These are phyloP conservation scores for Pyricularia grisea DNA, from an alignment of 2,329 filamentous ascomycete species.

Conservation along the genomic window DNA sequence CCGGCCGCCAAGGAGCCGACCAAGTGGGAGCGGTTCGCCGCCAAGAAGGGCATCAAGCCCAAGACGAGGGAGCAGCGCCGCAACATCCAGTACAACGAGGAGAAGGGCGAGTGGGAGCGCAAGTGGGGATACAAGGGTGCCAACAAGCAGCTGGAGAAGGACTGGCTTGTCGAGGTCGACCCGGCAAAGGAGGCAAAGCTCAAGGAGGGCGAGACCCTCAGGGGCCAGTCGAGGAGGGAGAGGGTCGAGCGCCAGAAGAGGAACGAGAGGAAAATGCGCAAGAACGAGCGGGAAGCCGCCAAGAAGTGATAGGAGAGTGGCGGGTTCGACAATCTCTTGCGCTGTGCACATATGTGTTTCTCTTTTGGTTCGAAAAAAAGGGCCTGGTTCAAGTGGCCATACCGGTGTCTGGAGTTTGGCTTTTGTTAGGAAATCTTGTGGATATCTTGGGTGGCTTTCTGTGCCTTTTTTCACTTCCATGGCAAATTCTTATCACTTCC, in stretches of 20 bases:
- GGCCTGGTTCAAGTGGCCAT: background rate
- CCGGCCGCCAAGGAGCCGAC: conserved; percentile 74
- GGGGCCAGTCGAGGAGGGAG: conserved; percentile 53
- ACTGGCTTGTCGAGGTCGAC: conserved; percentile 92
- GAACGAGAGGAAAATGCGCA: conserved; percentile 61
- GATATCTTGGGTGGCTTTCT: background rate
- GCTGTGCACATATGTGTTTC: background rate
- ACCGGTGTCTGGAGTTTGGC: conserved; percentile 5
- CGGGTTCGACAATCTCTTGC: background rate
- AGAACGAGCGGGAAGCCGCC: conserved; percentile 46
- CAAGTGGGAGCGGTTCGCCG: conserved; percentile 93
- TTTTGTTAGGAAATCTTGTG: background rate
- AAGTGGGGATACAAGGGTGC: conserved; percentile 93
- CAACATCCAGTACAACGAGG: conserved; percentile 77
- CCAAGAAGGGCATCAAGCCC: conserved; percentile 91
- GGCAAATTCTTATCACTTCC: background rate
- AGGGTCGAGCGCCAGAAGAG: conserved; percentile 60
- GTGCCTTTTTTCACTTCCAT: background rate
- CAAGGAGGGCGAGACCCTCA: conserved; percentile 52
- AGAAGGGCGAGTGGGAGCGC: conserved; percentile 76
- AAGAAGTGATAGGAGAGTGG: background rate
- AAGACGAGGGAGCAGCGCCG: conserved; percentile 69
- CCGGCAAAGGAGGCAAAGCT: conserved; percentile 57
- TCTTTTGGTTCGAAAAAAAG: background rate
- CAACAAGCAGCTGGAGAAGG: conserved; percentile 72